These are phyloP conservation scores for Candida suzukii DNA, from an alignment of 805 yeast genomes.

Conservation along the genomic window DNA sequence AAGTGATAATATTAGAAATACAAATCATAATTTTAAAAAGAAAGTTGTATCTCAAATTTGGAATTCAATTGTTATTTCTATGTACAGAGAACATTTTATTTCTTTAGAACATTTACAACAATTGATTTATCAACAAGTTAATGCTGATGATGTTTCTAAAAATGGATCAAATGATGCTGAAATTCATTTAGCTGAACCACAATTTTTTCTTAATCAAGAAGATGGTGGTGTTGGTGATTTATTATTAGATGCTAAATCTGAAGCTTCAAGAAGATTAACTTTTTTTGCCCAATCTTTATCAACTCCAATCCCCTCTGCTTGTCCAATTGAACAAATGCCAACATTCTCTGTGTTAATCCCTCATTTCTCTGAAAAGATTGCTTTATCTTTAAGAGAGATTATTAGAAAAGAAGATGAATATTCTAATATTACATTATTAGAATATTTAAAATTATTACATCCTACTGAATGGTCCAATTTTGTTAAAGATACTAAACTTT, in stretches of 20 bases:
- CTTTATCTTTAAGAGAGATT: conserved; percentile 68
- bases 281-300: conserved; percentile 88
- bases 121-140: conserved; percentile 42
- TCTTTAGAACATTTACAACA: conserved; percentile 67
- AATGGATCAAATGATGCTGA: conserved; percentile 24
- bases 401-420: conserved; percentile 65
- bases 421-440: conserved; percentile 47
- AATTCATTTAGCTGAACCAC: conserved; percentile 55
- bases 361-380: conserved; percentile 78
- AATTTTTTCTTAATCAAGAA: conserved; percentile 76
- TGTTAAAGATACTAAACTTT: conserved; percentile 47
- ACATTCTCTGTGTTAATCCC: conserved; percentile 80
- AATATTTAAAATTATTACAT: conserved; percentile 48
- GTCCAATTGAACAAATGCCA: conserved; percentile 65
- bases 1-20: conserved; percentile 16
- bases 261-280: conserved; percentile 76
- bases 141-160: conserved; percentile 15
- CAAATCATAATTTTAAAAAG: conserved; percentile 35
- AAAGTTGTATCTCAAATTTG: conserved; percentile 62
- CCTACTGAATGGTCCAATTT: conserved; percentile 53
- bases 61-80: conserved; percentile 77
- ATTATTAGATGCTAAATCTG: conserved; percentile 58
- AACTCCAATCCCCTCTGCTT: conserved; percentile 75
- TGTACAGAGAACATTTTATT: conserved; percentile 75
- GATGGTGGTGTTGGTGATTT: conserved; percentile 53